A percentile compares a stretch with the other conserved stretches of the same genome.
These are phyloP conservation scores for Diaporthe velutina DNA, from an alignment of 2,329 filamentous ascomycete genomes.

Conservation along the genomic window DNA sequence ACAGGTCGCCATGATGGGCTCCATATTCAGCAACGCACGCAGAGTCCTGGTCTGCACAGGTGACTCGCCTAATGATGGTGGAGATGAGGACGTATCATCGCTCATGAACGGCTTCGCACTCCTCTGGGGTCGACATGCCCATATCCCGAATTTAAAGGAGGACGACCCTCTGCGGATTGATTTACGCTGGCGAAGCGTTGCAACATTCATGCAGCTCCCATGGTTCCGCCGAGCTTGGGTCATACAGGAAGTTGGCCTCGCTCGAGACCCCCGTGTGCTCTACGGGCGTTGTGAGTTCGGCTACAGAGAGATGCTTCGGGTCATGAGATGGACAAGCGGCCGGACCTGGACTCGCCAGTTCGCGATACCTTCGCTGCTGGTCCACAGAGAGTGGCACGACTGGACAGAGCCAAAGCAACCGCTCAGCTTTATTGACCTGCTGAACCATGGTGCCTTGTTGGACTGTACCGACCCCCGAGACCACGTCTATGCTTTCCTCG, in stretches of 20 bases:
- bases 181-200: neutral
- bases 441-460: slow-evolving; percentile 8
- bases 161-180: neutral
- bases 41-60: neutral
- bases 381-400: neutral
- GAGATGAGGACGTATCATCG: neutral
- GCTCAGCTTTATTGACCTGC: neutral
- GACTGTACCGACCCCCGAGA: slow-evolving; percentile 14
- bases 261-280: neutral
- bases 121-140: neutral
- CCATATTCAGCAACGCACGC: slow-evolving; percentile 16
- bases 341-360: neutral
- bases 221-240: slow-evolving; percentile 25
- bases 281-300: slow-evolving; percentile 16
- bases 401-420: neutral
- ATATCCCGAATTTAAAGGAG: neutral
- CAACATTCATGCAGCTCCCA: neutral
- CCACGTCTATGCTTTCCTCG: slow-evolving; percentile 21
- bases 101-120: slow-evolving; percentile 14
- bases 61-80: neutral
- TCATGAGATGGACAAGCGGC: neutral
- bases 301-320: slow-evolving; percentile 3
- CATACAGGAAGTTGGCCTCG: slow-evolving; percentile 18
- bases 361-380: neutral
- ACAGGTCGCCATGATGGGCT: slow-evolving; percentile 36